Base-by-base conservation (phyloP, 768 basidiomycete species). In the Amanita jacksonii region DNA sequence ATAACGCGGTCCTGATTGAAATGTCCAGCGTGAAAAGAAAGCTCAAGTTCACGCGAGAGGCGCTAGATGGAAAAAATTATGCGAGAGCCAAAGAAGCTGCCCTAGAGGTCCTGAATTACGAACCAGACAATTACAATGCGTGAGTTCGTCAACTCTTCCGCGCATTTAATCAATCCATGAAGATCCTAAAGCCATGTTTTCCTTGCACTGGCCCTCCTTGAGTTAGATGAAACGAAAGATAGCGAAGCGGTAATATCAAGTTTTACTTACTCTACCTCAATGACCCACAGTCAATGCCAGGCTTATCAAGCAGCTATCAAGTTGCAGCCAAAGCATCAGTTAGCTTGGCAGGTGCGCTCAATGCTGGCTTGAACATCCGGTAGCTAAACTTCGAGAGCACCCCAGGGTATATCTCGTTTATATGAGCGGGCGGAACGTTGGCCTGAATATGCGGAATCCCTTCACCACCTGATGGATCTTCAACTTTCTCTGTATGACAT, bases 91-190 rank as follows among this genome's bases (percentile, higher is more conserved):
- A 73, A 48, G 73, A 81, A 50, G 73, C 79, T n/a, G 77, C 82
- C 6, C 58, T 66, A 33, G 72, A 78, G 49, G 79, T 81, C 7
- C 63, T 89, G 13, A 78, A 81, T 28, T 79, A 77, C 50, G 92
- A 96, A 45, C 72, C 81, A 1, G 74, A 77, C 33, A 91, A 90
- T 55, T 94, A 94, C 57, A 80, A 85, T 55, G 92, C 87, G 90
- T 93, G 58, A 55, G 33, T 27, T n/a, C 47, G 25, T 34, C 22
- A 24, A 35, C 28, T 27, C 5, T 13, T 12, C 24, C 19, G 13
- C 4, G 2, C 28, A 42, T 18, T n/a, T 42, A 15, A 20, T 24
- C 8, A 15, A 35, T 30, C 40, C 9, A 43, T 41, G 13, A 54
- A 36, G 25, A 49, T 16, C 40, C 13, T 23, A n/a, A 58, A 97